Conservation (phyloP, 2,329 filamentous ascomycete species). For the Botrytis galanthina region DNA sequence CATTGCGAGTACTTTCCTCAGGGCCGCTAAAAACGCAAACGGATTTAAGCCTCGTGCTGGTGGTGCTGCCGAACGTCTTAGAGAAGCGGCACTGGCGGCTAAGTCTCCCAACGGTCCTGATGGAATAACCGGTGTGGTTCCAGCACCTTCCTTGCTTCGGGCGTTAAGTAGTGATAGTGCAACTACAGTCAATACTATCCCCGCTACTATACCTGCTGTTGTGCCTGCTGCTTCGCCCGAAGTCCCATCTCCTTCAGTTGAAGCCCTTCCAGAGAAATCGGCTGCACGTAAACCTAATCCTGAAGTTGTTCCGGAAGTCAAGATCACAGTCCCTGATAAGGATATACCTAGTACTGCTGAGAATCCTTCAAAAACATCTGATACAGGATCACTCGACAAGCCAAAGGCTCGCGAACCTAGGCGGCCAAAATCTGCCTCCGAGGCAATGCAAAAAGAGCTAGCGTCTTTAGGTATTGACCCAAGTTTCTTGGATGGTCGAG, state of each 20-base stretch:
- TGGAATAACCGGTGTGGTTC: slow-evolving; percentile 85
- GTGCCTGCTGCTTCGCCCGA: slow-evolving; percentile 30
- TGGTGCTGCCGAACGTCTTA: slow-evolving; percentile 76
- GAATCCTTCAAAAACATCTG: slow-evolving; percentile 38
- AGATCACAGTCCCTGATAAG: slow-evolving; percentile 51
- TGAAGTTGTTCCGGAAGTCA: slow-evolving; percentile 55
- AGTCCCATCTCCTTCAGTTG: neutral
- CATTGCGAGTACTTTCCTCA: slow-evolving; percentile 73
- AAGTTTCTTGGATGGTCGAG: slow-evolving; percentile 69
- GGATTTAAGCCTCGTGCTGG: slow-evolving; percentile 85
- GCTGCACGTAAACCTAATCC: slow-evolving; percentile 32
- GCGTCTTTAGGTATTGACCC: slow-evolving; percentile 69
- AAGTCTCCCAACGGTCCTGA: slow-evolving; percentile 70
- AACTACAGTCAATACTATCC: slow-evolving; percentile 24
- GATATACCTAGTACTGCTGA: slow-evolving; percentile 45
- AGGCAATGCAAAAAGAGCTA: slow-evolving; percentile 39
- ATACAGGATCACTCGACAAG: slow-evolving; percentile 38
- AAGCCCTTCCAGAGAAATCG: slow-evolving; percentile 22
- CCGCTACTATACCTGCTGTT: slow-evolving; percentile 33
- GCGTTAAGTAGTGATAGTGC: slow-evolving; percentile 43
- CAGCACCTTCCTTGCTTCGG: slow-evolving; percentile 61
- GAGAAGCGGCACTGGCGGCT: slow-evolving; percentile 48
- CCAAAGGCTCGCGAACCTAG: slow-evolving; percentile 34
- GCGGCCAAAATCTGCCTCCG: slow-evolving; percentile 36
- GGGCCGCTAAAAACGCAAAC: slow-evolving; percentile 69